Percentiles rank a stretch among this genome's conserved stretches.
phyloP scores from a whole-genome alignment of 1,284 basidiomycete species.

The Microbotryum violaceum region DNA sequence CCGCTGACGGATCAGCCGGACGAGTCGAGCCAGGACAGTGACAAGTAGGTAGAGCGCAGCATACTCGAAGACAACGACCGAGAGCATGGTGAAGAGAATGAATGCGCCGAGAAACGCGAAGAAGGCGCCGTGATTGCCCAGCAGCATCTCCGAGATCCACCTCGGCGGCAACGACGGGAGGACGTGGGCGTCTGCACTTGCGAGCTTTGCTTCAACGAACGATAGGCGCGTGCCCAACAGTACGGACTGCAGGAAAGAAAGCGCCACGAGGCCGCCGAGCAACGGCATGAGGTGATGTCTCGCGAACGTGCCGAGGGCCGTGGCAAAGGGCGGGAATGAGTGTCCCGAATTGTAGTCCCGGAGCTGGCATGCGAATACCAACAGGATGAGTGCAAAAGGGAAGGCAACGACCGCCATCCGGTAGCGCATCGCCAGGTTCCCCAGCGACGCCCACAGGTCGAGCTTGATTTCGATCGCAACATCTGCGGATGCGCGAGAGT shows the following conservation, averaged over 20 bases:
- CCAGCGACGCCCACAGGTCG: constrained; percentile 25
- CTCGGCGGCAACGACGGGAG: constrained; percentile 6
- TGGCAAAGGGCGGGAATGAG: constrained; percentile 16
- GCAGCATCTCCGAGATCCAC: constrained; percentile 26
- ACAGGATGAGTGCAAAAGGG: constrained; percentile 29
- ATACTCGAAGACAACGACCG: constrained; percentile 16
- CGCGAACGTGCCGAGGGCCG: constrained; percentile 9
- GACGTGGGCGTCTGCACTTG: neutral
- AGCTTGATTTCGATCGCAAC: constrained; percentile 23
- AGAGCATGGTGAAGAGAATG: constrained; percentile 16
- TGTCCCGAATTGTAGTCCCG: constrained; percentile 22
- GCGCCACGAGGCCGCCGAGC: constrained; percentile 7
- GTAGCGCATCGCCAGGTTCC: constrained; percentile 28
- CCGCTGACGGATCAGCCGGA: neutral
- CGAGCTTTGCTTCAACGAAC: neutral
- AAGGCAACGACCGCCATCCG: constrained; percentile 31
- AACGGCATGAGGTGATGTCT: constrained; percentile 8
- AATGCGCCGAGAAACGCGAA: constrained; percentile 20
- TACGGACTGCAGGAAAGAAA: constrained; percentile 18
- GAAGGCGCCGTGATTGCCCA: constrained; percentile 25
- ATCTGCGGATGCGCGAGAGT: neutral
- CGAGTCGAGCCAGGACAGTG: neutral
- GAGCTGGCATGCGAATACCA: constrained; percentile 24
- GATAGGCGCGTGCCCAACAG: constrained; percentile 10
- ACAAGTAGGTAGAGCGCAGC: constrained; percentile 10